Evolutionary conservation across 352 stramenopile genomes (phyloP), one percentile per base, ranked within the genome.

Genomic region (Pythium phragmiticola): DNA sequence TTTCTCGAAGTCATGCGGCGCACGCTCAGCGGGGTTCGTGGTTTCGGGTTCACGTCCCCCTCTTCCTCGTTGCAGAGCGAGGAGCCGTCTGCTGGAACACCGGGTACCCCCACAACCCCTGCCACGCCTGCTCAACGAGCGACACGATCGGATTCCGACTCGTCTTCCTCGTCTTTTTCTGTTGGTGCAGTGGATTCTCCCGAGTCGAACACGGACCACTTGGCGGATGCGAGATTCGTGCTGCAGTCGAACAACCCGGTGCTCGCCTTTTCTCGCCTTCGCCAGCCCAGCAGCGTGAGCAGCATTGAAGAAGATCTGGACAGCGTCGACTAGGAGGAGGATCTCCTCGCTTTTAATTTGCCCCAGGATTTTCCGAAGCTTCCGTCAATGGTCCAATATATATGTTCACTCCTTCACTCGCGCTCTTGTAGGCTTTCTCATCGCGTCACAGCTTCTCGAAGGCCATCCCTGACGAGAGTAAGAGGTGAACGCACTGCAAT

Each of bases 231-330:
- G 5, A n/a, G 57, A 30, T 21, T 54, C 57, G 21, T 51, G 39
- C 23, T 57, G n/a, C 51, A 57, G 19, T 46, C 51, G 3, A 57
- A 21, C 19, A 34, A 57, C 21, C 51, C 51, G 36, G 51, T 57
- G 33, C 34, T 33, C 7, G 51, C 36, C 7, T 56, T 57, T 36
- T 42, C 36, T 30, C 65, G 65, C 2, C 45, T 39, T 4, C 65
- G 60, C 49, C 66, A 82, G 48, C 46, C 43, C 42, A 86, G 74
- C 63, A 65, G 47, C 30, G 56, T 58, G 46, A 76, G 72, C 55
- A 82, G 72, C 57, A 52, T 54, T 39, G 70, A 81, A 33, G 80
- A 89, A 65, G 82, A 87, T 23, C 72, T 92, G 72, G 79, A 92
- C 30, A 73, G 80, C 60, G 69, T 92, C 36, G 83, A 92, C 56